Base-by-base conservation (phyloP, 1,284 basidiomycete species). In the Takashimella koratensis region DNA sequence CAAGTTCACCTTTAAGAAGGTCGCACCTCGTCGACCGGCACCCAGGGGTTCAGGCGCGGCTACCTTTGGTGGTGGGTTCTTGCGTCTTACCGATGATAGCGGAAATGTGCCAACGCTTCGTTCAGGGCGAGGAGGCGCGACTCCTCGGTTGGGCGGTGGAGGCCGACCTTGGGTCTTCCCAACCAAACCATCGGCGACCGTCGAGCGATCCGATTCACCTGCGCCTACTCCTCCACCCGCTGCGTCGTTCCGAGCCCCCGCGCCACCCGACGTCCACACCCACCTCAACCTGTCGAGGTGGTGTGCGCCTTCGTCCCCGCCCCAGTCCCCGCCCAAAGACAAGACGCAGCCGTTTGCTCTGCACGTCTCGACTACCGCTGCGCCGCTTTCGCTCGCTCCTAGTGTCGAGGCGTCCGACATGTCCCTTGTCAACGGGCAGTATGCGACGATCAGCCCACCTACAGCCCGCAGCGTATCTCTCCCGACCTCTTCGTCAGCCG, bases 1-100 rank as follows among this genome's bases (percentile, higher is more conserved):
- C 65, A 65, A 67, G 46, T 73, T 79, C 55, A 68, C 67, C 3
- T 80, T 80, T 68, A 76, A 74, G 60, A 70, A 71, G 39, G 49
- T 58, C n/a, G 49, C 60, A 16, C 56, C 67, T 4, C 54, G 58
- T 11, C 62, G 66, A 43, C 20, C 44, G 23, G 52, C 50, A 36
- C 30, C 30, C 39, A 56, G 65, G 45, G 47, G 48, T 45, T 62
- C 66, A 25, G 60, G 52, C 8, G 54, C 63, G 4, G 52, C 66
- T 10, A 24, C 54, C 4, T 36, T 63, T 19, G 57, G 52, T 11
- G 55, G 55, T 22, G 49, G 30, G 1, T 64, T 54, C 47, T 21
- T 56, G 19, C 60, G 57, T 3, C 36, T 60, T 11, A 51, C 48
- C 44, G 54, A 60, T 27, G 44, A 36, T 36, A 36, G 30, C 16